Conservation (phyloP, 2,329 filamentous ascomycete genomes). For the Clonostachys solani region DNA sequence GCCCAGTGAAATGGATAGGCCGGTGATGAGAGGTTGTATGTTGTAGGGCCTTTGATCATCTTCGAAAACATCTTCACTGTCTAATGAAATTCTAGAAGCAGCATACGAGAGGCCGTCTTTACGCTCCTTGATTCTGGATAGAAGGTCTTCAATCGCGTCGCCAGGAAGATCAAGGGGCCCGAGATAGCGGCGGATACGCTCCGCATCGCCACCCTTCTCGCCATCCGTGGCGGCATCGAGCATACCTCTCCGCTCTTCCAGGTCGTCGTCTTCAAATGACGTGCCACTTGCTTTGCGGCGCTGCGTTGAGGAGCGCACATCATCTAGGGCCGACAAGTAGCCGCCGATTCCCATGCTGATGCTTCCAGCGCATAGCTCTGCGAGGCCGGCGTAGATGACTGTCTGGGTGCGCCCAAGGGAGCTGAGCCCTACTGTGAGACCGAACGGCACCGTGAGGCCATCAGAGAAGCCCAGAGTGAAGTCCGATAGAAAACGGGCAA, state of each 20-base stretch:
- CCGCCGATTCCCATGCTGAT: constrained; percentile 73
- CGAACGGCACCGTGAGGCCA: constrained; percentile 71
- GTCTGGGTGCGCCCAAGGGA: constrained; percentile 56
- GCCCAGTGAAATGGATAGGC: constrained; percentile 54
- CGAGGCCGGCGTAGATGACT: constrained; percentile 64
- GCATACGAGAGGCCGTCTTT: background rate
- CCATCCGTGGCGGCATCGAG: constrained; percentile 3
- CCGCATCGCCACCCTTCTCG: background rate
- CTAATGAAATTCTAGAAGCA: background rate
- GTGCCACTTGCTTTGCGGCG: background rate
- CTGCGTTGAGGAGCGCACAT: constrained; percentile 7
- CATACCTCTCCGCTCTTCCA: constrained; percentile 17
- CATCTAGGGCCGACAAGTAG: constrained; percentile 54
- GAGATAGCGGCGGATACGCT: constrained; percentile 22
- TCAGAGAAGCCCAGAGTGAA: constrained; percentile 72
- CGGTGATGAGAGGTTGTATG: constrained; percentile 36
- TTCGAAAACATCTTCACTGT: constrained; percentile 10
- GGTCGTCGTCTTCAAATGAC: constrained; percentile 1
- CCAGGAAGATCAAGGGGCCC: constrained; percentile 20
- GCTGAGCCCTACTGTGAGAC: constrained; percentile 65
- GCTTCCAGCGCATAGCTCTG: constrained; percentile 66
- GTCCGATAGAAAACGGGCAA: constrained; percentile 49
- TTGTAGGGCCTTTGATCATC: constrained; percentile 7
- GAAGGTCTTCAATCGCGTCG: constrained; percentile 2
- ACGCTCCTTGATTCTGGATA: background rate